These are phyloP conservation scores for Magnolia sinica DNA, from an alignment of 164 flowering plant species.

Conservation along the genomic window DNA sequence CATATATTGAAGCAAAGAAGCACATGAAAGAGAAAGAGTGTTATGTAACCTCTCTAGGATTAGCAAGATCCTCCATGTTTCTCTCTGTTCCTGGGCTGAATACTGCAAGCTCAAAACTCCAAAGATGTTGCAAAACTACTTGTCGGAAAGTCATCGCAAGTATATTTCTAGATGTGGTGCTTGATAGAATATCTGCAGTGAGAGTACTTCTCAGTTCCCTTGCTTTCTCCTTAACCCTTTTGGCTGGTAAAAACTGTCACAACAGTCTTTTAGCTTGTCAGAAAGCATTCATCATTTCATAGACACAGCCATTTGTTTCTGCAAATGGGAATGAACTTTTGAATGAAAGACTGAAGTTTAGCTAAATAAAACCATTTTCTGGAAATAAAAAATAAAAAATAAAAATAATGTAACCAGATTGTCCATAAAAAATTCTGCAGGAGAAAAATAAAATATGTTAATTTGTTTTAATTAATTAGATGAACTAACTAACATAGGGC, in stretches of 20 bases:
- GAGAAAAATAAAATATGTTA: too few relatives aligned
- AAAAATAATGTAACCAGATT: too few relatives aligned
- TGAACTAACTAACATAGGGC: too few relatives aligned
- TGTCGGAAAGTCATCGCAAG: constrained; percentile 94
- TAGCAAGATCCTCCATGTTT: constrained; percentile 74
- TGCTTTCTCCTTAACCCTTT: constrained; percentile 78
- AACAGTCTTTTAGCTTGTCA: constrained; percentile 7
- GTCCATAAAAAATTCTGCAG: too few relatives aligned
- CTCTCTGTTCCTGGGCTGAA: constrained; percentile 68
- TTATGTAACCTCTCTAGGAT: constrained; percentile 59
- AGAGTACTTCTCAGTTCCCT: constrained; percentile 47
- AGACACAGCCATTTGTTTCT: background rate
- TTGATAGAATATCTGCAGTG: constrained; percentile 42
- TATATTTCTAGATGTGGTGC: constrained; percentile 50
- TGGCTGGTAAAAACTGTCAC: constrained; percentile 73
- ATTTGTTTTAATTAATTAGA: too few relatives aligned
- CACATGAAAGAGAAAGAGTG: background rate
- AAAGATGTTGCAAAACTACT: constrained; percentile 64
- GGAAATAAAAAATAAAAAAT: too few relatives aligned
- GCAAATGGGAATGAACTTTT: background rate
- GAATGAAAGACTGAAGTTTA: background rate
- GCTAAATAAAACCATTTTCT: background rate
- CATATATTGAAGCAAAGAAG: constrained; percentile 1
- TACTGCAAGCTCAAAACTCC: constrained; percentile 67
- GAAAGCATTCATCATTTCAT: background rate